phyloP scores from a whole-genome alignment of 2,329 filamentous ascomycete genomes.

The Nothomitra cinnamomea region DNA sequence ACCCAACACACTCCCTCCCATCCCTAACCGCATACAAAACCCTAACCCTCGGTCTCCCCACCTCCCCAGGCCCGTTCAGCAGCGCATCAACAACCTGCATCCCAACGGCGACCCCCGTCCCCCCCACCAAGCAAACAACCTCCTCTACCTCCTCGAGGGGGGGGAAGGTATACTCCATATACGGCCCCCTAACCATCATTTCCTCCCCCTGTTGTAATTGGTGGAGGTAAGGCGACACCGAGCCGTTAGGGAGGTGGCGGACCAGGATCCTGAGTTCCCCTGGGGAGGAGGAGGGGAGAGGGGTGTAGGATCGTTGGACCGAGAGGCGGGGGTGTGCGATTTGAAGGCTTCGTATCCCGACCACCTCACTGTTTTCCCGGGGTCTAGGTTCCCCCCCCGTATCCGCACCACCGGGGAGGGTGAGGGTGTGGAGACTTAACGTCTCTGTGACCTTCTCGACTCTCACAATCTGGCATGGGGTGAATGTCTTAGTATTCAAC shows the following conservation, averaged over 20 bases:
- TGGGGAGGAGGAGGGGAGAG: conserved; percentile 41
- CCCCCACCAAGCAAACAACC: conserved; percentile 75
- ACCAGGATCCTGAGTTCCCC: conserved; percentile 1
- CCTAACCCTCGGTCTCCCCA: conserved; percentile 33
- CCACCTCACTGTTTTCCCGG: conserved; percentile 39
- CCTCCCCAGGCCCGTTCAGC: conserved; percentile 23
- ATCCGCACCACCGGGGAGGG: conserved; percentile 26
- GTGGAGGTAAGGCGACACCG: conserved; percentile 71
- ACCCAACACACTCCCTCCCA: conserved; percentile 45
- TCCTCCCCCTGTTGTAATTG: conserved; percentile 41
- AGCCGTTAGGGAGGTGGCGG: conserved; percentile 33
- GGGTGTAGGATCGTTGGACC: conserved; percentile 83
- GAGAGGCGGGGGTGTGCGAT: conserved; percentile 90
- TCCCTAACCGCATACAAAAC: conserved; percentile 71
- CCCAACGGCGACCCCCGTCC: conserved; percentile 82
- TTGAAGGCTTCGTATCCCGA: conserved; percentile 69
- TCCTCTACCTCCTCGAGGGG: conserved; percentile 23
- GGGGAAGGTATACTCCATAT: conserved; percentile 47
- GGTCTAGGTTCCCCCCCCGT: conserved; percentile 20
- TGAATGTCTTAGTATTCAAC: conserved; percentile 44
- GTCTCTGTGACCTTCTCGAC: conserved; percentile 43
- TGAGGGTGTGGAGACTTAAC: conserved; percentile 50
- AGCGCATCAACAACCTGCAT: conserved; percentile 59
- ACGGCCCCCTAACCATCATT: conserved; percentile 65
- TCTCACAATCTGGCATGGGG: conserved; percentile 44